These are phyloP conservation scores for Monilinia fructigena DNA, from an alignment of 2,329 filamentous ascomycete species.

Conservation along the genomic window DNA sequence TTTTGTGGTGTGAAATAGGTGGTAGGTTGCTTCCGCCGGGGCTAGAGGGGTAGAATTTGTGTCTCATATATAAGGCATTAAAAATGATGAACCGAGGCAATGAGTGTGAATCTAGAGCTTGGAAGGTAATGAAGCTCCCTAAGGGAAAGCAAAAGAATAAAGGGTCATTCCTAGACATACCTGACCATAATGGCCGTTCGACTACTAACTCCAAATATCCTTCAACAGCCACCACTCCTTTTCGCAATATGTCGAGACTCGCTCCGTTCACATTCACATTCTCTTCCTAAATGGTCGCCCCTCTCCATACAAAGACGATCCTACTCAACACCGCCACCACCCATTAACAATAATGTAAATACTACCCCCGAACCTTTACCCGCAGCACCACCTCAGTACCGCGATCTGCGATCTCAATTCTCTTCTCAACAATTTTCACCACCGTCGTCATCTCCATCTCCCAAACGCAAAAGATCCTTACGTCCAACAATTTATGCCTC, in stretches of 20 bases:
- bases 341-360: constrained; percentile 2
- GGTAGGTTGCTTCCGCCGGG: too few relatives aligned
- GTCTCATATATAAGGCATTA: constrained; percentile 1
- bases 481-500: constrained; percentile 39
- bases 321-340: constrained; percentile 20
- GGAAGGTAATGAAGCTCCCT: neutral
- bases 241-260: constrained; percentile 1
- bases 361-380: constrained; percentile 4
- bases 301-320: neutral
- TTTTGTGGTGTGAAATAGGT: too few relatives aligned
- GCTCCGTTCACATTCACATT: constrained; percentile 5
- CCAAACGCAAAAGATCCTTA: constrained; percentile 34
- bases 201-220: neutral
- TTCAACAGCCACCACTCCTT: neutral
- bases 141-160: neutral
- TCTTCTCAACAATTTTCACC: constrained; percentile 19
- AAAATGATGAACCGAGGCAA: constrained; percentile 1
- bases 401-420: constrained; percentile 37
- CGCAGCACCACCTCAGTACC: constrained; percentile 7
- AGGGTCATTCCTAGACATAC: neutral
- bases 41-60: too few relatives aligned
- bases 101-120: neutral
- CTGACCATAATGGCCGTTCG: neutral
- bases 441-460: constrained; percentile 11
- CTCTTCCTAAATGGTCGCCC: constrained; percentile 1